phyloP scores from a whole-genome alignment of 306 rosid genomes.

The Glycine latifolia region DNA sequence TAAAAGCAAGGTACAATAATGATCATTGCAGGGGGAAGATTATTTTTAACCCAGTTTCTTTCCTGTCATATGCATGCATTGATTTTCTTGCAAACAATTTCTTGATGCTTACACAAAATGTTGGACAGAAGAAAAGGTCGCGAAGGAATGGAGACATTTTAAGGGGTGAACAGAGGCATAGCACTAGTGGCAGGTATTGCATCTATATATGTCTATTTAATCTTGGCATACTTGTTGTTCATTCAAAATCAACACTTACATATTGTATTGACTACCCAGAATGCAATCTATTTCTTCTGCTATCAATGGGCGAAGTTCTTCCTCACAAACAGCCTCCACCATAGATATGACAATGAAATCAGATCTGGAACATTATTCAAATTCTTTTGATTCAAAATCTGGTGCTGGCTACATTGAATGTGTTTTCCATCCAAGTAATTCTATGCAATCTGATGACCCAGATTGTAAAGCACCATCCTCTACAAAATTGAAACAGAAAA shows the following conservation, averaged over 20 bases:
- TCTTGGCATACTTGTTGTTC: not conserved
- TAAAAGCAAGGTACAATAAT: conserved; percentile 71
- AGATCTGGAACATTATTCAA: conserved; percentile 57
- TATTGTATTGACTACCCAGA: conserved; percentile 60
- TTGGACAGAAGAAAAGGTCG: conserved; percentile 83
- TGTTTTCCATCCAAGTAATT: conserved; percentile 65
- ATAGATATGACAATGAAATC: conserved; percentile 52
- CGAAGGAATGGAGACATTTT: conserved; percentile 62
- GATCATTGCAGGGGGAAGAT: conserved; percentile 37
- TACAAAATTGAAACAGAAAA: conserved; percentile 56
- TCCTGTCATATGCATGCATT: conserved; percentile 39
- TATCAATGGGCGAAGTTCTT: conserved; percentile 51
- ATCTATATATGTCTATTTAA: conserved; percentile 23
- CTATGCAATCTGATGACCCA: conserved; percentile 58
- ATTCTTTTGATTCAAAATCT: conserved; percentile 77
- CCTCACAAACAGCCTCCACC: conserved; percentile 52
- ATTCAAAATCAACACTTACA: conserved; percentile 45
- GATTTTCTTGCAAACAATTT: conserved; percentile 28
- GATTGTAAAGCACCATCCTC: conserved; percentile 63
- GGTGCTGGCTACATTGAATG: conserved; percentile 75
- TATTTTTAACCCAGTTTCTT: conserved; percentile 18
- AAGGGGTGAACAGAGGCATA: conserved; percentile 62
- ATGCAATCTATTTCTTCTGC: conserved; percentile 54
- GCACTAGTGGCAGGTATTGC: conserved; percentile 74
- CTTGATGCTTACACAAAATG: conserved; percentile 35